A percentile compares a stretch with the other conserved stretches of the same genome.
phyloP scores from a whole-genome alignment of 2,329 filamentous ascomycete genomes.

The Penicillium aurantiogriseum region DNA sequence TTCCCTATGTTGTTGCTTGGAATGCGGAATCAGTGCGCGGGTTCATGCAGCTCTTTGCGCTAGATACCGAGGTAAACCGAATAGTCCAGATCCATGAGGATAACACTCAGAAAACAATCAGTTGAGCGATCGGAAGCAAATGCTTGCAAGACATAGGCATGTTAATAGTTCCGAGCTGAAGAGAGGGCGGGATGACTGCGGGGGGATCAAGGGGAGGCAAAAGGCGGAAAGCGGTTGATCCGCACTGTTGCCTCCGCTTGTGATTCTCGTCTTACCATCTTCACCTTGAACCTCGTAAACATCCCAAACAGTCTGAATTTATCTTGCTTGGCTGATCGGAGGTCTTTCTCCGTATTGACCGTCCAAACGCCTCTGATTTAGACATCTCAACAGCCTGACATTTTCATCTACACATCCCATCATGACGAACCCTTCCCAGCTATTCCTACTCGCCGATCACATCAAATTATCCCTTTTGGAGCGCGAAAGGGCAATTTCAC shows the following conservation, averaged over 20 bases:
- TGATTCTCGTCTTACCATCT: conserved; percentile 14
- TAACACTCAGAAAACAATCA: conserved; percentile 14
- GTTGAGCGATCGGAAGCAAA: conserved; percentile 3
- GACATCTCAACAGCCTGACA: background rate
- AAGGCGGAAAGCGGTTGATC: conserved; percentile 26
- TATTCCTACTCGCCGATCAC: conserved; percentile 91
- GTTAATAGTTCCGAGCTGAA: conserved; percentile 3
- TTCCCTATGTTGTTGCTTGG: conserved; percentile 4
- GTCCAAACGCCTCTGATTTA: background rate
- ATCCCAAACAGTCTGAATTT: background rate
- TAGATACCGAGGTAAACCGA: conserved; percentile 22
- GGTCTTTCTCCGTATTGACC: conserved; percentile 7
- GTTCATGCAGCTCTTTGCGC: conserved; percentile 13
- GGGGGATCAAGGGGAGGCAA: conserved; percentile 13
- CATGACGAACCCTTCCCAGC: conserved; percentile 64
- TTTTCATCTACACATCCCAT: conserved; percentile 24
- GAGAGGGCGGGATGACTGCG: conserved; percentile 16
- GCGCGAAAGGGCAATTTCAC: conserved; percentile 77
- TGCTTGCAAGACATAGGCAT: conserved; percentile 1
- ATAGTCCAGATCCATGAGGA: conserved; percentile 21
- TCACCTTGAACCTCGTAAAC: conserved; percentile 3
- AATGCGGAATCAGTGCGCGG: conserved; percentile 14
- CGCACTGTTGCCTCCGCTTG: conserved; percentile 18
- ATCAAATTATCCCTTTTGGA: conserved; percentile 95
- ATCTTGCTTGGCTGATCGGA: conserved; percentile 6